Evolutionary conservation across 306 rosid genomes (phyloP).

Genomic region (Cucurbita ficifolia): DNA sequence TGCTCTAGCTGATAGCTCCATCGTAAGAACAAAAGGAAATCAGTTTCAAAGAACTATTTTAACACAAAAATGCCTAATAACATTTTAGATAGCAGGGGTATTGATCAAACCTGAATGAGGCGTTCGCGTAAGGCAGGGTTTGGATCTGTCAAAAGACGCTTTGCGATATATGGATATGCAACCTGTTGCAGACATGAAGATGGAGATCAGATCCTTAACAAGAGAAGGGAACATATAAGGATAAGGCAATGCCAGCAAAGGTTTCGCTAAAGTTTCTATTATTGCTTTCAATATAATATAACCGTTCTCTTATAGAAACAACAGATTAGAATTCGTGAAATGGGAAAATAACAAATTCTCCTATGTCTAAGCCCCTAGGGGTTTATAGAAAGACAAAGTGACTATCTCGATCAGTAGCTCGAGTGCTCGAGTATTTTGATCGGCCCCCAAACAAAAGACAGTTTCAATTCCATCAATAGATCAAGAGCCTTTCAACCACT

Average conservation of each 20-base stretch:
- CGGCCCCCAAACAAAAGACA: neutral
- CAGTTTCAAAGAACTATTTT: neutral
- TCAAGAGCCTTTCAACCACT: neutral
- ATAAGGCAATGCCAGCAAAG: neutral
- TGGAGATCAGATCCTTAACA: slow-evolving; percentile 1
- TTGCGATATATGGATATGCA: slow-evolving; percentile 95
- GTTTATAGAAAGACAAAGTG: neutral
- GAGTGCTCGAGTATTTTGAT: neutral
- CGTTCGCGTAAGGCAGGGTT: slow-evolving; percentile 96
- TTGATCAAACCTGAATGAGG: slow-evolving; percentile 71
- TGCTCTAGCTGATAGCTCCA: neutral
- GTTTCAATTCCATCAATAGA: neutral
- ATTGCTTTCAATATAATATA: neutral
- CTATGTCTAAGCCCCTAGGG: neutral
- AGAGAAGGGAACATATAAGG: neutral
- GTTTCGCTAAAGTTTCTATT: neutral
- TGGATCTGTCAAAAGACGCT: slow-evolving; percentile 90
- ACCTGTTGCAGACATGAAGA: slow-evolving; percentile 40
- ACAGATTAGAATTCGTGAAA: neutral
- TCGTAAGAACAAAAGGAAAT: neutral
- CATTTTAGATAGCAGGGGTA: neutral
- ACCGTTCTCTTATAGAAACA: neutral
- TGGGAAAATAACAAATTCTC: neutral
- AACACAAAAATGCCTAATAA: neutral
- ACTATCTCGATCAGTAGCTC: neutral